Conservation (phyloP, 2,329 filamentous ascomycete genomes). For the Metarhizium robertsii region DNA sequence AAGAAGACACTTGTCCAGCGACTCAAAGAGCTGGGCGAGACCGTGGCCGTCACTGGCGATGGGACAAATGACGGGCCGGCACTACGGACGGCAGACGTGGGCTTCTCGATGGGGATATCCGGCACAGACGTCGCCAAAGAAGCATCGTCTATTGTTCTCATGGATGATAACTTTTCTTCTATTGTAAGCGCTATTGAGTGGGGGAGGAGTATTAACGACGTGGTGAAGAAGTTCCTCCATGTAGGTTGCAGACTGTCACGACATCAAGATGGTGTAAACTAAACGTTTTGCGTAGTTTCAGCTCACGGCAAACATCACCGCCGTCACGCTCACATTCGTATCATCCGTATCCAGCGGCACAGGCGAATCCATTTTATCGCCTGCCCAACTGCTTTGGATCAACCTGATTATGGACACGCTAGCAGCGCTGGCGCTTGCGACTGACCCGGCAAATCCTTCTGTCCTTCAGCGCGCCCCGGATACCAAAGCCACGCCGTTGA, state of each 20-base stretch:
- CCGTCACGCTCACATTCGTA: slow-evolving; percentile 56
- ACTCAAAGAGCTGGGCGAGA: slow-evolving; percentile 44
- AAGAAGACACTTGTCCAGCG: slow-evolving; percentile 46
- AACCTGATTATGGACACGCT: slow-evolving; percentile 65
- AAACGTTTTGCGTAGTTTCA: slow-evolving; percentile 33
- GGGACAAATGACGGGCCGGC: slow-evolving; percentile 59
- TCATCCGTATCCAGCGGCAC: slow-evolving; percentile 48
- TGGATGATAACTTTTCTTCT: slow-evolving; percentile 58
- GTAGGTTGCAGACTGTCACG: slow-evolving; percentile 13
- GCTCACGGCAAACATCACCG: slow-evolving; percentile 63
- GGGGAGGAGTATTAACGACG: slow-evolving; percentile 59
- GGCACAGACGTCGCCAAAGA: slow-evolving; percentile 62
- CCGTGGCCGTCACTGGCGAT: slow-evolving; percentile 56
- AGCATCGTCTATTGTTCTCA: slow-evolving; percentile 55
- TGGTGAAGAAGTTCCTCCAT: slow-evolving; percentile 60
- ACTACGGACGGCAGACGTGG: slow-evolving; percentile 55
- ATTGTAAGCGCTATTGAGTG: slow-evolving; percentile 59
- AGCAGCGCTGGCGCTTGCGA: slow-evolving; percentile 55
- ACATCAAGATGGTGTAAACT: neutral
- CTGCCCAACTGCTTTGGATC: slow-evolving; percentile 59
- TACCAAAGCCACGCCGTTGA: slow-evolving; percentile 59
- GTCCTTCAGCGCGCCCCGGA: slow-evolving; percentile 46
- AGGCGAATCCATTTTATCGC: slow-evolving; percentile 50
- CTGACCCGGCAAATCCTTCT: slow-evolving; percentile 47
- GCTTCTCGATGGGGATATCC: slow-evolving; percentile 59